Conservation (phyloP, 768 basidiomycete genomes). For the Gelatoporia subvermispora region DNA sequence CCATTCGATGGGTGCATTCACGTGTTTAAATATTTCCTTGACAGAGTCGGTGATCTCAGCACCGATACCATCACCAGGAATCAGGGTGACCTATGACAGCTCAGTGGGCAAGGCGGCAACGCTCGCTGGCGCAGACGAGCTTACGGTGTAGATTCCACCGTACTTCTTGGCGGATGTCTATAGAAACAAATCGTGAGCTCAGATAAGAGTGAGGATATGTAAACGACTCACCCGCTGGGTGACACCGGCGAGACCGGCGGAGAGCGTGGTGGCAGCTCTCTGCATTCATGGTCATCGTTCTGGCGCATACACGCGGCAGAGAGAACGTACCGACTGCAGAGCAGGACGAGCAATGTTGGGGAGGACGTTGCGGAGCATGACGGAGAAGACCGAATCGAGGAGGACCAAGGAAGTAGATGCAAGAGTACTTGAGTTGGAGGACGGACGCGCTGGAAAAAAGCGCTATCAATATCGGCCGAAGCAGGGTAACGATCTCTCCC, state of each 20-base stretch:
- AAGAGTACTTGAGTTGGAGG: constrained; percentile 24
- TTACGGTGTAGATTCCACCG: constrained; percentile 86
- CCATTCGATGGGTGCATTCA: constrained; percentile 99
- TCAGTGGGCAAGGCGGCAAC: background rate
- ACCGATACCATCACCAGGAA: constrained; percentile 97
- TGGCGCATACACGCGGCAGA: background rate
- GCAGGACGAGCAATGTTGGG: constrained; percentile 51
- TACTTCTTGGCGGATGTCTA: constrained; percentile 79
- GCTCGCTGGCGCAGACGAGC: constrained; percentile 25
- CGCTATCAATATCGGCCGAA: constrained; percentile 15
- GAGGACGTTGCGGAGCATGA: constrained; percentile 67
- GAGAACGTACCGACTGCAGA: constrained; percentile 45
- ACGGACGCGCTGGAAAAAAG: constrained; percentile 7
- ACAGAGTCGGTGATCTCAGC: constrained; percentile 96
- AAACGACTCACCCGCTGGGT: constrained; percentile 54
- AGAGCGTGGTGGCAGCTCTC: constrained; percentile 72
- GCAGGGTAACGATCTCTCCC: constrained; percentile 1
- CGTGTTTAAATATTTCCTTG: constrained; percentile 96
- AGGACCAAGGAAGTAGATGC: constrained; percentile 24
- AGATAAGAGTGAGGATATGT: background rate
- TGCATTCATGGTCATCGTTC: constrained; percentile 24
- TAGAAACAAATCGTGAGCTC: background rate
- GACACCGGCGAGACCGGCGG: constrained; percentile 75
- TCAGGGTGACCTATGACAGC: constrained; percentile 76
- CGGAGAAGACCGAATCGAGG: constrained; percentile 24